These are phyloP conservation scores for Aspergillus uvarum DNA, from an alignment of 2,329 filamentous ascomycete genomes.

Conservation along the genomic window DNA sequence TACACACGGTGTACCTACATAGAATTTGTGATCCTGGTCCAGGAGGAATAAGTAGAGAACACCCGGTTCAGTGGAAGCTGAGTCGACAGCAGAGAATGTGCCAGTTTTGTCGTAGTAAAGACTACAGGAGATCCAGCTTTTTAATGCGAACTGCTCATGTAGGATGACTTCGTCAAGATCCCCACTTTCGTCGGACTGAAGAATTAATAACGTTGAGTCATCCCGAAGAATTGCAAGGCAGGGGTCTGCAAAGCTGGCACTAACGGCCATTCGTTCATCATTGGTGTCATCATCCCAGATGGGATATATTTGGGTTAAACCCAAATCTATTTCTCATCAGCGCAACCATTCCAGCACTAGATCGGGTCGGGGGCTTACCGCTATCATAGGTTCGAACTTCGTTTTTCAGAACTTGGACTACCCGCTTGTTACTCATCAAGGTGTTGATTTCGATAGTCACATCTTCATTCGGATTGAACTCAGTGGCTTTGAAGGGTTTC, in stretches of 20 bases:
- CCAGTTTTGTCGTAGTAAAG: conserved; percentile 70
- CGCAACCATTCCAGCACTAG: conserved; percentile 8
- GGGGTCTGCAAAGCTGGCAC: conserved; percentile 81
- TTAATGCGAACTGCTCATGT: conserved; percentile 57
- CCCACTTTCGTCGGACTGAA: conserved; percentile 74
- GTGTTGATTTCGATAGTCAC: conserved; percentile 82
- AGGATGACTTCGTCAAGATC: conserved; percentile 82
- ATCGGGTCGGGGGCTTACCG: conserved; percentile 54
- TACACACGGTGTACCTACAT: conserved; percentile 56
- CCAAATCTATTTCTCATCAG: conserved; percentile 62
- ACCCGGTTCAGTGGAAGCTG: conserved; percentile 30
- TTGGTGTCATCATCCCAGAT: conserved; percentile 90
- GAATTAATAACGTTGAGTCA: conserved; percentile 75
- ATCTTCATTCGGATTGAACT: conserved; percentile 88
- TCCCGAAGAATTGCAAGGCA: conserved; percentile 81
- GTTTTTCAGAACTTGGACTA: conserved; percentile 82
- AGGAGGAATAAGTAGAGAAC: conserved; percentile 74
- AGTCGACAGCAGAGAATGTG: conserved; percentile 49
- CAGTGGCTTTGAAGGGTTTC: conserved; percentile 74
- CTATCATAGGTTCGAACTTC: conserved; percentile 90
- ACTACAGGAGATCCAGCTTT: conserved; percentile 79
- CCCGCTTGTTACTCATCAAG: conserved; percentile 74
- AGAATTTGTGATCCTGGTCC: conserved; percentile 69
- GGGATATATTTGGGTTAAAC: conserved; percentile 84
- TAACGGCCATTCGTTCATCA: conserved; percentile 70